Evolutionary conservation across 805 yeast genomes (phyloP).

Genomic region (Yamadazyma ubonensis): DNA sequence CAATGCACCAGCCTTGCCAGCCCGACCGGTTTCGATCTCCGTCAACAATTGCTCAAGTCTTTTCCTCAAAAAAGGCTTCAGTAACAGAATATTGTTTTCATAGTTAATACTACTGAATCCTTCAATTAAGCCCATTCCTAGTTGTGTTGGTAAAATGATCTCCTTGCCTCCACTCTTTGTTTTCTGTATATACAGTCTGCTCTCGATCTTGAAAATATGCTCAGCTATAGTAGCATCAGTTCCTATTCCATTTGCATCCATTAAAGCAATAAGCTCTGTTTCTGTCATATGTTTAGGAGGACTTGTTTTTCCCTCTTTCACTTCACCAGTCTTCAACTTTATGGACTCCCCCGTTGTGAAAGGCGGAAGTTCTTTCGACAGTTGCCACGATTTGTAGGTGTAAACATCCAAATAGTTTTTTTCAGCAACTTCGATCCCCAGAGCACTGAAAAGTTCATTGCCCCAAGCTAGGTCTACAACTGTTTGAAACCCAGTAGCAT

Average conservation of each 20-base stretch:
- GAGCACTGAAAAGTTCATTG: slow-evolving; percentile 64
- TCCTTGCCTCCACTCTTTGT: slow-evolving; percentile 36
- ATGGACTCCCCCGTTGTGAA: slow-evolving; percentile 59
- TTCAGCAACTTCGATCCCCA: slow-evolving; percentile 74
- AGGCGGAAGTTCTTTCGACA: slow-evolving; percentile 61
- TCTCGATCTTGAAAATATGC: slow-evolving; percentile 79
- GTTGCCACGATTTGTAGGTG: slow-evolving; percentile 76
- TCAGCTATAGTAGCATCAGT: slow-evolving; percentile 99
- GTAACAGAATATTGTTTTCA: slow-evolving; percentile 51
- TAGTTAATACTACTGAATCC: slow-evolving; percentile 82
- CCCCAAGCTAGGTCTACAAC: slow-evolving; percentile 74
- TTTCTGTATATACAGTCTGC: slow-evolving; percentile 64
- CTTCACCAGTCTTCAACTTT: slow-evolving; percentile 51
- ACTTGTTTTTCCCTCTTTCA: slow-evolving; percentile 72
- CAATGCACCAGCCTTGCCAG: slow-evolving; percentile 53
- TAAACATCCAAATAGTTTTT: slow-evolving; percentile 80
- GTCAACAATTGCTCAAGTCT: slow-evolving; percentile 67
- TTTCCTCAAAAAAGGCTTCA: slow-evolving; percentile 85
- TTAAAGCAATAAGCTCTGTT: slow-evolving; percentile 82
- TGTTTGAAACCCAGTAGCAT: slow-evolving; percentile 77
- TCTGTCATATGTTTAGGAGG: slow-evolving; percentile 89
- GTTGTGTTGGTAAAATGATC: slow-evolving; percentile 68
- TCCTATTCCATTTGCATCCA: slow-evolving; percentile 98
- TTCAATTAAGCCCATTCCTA: slow-evolving; percentile 85
- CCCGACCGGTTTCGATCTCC: slow-evolving; percentile 65